Evolutionary conservation across 169 alveolate genomes (phyloP).

Genomic region (Cardiosporidium cionae): DNA sequence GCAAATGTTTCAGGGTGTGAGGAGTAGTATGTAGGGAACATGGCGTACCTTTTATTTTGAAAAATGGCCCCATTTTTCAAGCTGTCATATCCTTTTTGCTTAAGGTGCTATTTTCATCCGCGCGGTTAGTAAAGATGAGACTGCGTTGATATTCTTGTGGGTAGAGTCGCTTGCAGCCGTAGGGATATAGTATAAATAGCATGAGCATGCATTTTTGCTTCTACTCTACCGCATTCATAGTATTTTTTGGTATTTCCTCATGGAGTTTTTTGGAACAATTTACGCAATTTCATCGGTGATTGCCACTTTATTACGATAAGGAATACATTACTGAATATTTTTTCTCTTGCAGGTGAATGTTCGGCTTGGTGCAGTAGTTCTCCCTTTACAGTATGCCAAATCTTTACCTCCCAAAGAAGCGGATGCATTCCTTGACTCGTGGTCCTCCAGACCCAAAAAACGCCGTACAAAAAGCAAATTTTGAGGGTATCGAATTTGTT

Average conservation of each 20-base stretch:
- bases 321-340: not conserved
- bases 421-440: not conserved
- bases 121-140: no score
- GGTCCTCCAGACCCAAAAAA: not conserved
- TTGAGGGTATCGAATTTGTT: no score
- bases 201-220: not conserved
- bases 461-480: not conserved
- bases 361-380: constrained; percentile 67
- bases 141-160: no score
- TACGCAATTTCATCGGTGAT: not conserved
- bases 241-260: not conserved
- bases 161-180: no score
- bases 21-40: no score
- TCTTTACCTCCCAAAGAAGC: not conserved
- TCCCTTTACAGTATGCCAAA: constrained; percentile 45
- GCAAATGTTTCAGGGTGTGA: no score
- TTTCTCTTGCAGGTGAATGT: constrained; percentile 29
- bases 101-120: no score
- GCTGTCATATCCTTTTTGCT: no score
- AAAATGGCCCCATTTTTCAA: no score
- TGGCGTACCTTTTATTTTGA: no score
- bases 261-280: not conserved
- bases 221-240: not conserved
- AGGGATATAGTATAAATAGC: no score
- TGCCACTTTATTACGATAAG: not conserved